Base-by-base conservation (phyloP, 805 yeast species). In the Scheffersomyces stipitis region DNA sequence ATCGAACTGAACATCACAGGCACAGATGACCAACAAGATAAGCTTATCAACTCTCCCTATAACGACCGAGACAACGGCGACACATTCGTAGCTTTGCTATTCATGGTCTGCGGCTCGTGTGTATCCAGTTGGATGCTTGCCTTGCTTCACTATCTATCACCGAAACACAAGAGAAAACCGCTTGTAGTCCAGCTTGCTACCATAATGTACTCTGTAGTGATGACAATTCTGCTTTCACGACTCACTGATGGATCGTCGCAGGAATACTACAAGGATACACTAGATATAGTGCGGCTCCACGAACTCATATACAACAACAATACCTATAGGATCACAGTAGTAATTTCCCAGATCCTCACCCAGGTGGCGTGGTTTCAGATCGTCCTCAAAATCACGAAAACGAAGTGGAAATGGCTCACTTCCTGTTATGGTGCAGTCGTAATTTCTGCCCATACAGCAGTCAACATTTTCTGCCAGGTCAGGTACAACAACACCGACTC, bases 91-190 rank as follows among this genome's bases (percentile, higher is more conserved):
- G 70, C 73, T 15, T 59, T 80, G 3, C 59, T 75, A 30, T 80
- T 77, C 57, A 73, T 73, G n/a, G 52, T 74, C 3, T 69, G 78
- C 37, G 77, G 81, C 0, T 65, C 76, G 14, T 77, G 79, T 41
- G 76, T 78, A 4, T 72, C 82, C 12, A 67, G 81, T 18, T 86
- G 95, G 95, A 78, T 85, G 78, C 64, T 86, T 17, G 60, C 82
- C 34, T 42, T 83, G 13, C 58, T 84, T 23, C 64, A 83, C 29
- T 51, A 75, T 15, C 54, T 86, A 22, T 72, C 78, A 15, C 76
- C 74, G 3, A 50, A 51, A 15, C 64, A 63, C 27, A 76, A 76
- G 45, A 63, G 75, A 17, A 75, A 83, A 37, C 88, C 90, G 3
- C 53, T 66, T 28, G 56, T 80, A 30, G 72, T 86, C 26, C 75